These are phyloP conservation scores for Aspergillus oerlinghausenensis DNA, from an alignment of 2,329 filamentous ascomycete genomes.

Conservation along the genomic window DNA sequence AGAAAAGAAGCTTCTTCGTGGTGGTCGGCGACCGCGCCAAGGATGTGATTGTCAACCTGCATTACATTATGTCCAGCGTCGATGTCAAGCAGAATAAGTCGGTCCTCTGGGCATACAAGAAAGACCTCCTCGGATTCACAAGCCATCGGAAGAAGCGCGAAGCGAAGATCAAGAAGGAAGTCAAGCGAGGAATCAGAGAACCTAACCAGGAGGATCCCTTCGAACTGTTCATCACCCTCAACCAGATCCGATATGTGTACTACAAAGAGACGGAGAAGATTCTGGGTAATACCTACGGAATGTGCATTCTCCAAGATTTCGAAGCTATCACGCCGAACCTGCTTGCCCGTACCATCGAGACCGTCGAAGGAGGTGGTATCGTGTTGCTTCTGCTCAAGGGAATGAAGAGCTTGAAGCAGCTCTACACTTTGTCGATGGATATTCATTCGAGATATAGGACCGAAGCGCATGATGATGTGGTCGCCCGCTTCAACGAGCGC, in stretches of 20 bases:
- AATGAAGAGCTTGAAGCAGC: conserved; percentile 94
- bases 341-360: conserved; percentile 90
- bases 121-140: conserved; percentile 90
- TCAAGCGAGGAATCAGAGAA: conserved; percentile 90
- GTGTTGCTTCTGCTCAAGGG: conserved; percentile 89
- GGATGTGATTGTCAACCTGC: conserved; percentile 91
- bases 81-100: conserved; percentile 95
- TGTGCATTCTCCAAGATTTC: conserved; percentile 98
- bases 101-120: conserved; percentile 98
- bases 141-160: conserved; percentile 98
- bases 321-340: conserved; percentile 97
- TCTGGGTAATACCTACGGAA: conserved; percentile 93
- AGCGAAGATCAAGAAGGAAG: conserved; percentile 96
- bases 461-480: conserved; percentile 91
- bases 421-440: conserved; percentile 97
- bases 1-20: conserved; percentile 97
- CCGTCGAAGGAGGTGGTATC: conserved; percentile 90
- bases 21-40: conserved; percentile 92
- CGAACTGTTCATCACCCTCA: conserved; percentile 91
- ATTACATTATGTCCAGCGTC: conserved; percentile 86
- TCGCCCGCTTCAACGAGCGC: conserved; percentile 93
- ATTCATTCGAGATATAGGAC: conserved; percentile 94
- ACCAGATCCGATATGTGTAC: conserved; percentile 98
- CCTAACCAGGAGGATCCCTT: conserved; percentile 91
- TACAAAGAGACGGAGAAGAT: conserved; percentile 99